Percentiles rank a stretch among this genome's conserved stretches.
Evolutionary conservation across 1,284 basidiomycete genomes (phyloP).

Genomic region (Earliella scabrosa): DNA sequence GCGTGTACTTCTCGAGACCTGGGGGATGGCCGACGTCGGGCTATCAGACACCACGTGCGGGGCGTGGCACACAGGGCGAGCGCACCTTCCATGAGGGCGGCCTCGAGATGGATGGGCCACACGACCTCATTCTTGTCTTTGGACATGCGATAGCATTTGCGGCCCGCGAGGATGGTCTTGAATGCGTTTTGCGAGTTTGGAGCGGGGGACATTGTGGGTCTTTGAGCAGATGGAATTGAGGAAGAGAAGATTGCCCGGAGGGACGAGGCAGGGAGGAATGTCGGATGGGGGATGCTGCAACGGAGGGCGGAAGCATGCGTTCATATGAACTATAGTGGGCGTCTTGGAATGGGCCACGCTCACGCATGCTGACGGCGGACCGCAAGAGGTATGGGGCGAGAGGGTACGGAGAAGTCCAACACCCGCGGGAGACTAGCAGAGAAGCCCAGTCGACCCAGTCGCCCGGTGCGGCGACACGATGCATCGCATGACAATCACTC

Average conservation of each 20-base stretch:
- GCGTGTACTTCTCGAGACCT: conserved; percentile 71
- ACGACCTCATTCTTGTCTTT: conserved; percentile 65
- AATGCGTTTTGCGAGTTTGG: conserved; percentile 31
- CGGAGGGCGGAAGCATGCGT: too few relatives aligned
- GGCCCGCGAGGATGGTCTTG: conserved; percentile 59
- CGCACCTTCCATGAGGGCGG: conserved; percentile 68
- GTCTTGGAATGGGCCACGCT: too few relatives aligned
- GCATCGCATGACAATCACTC: background rate
- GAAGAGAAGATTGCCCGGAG: background rate
- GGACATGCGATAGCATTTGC: conserved; percentile 71
- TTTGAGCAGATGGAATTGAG: background rate
- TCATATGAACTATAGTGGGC: too few relatives aligned
- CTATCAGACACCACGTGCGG: background rate
- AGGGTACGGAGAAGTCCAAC: too few relatives aligned
- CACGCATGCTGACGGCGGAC: too few relatives aligned
- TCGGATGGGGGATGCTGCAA: background rate
- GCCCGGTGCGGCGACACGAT: background rate
- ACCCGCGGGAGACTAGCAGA: too few relatives aligned
- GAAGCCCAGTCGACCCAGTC: too few relatives aligned
- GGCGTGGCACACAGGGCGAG: background rate
- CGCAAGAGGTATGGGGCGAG: too few relatives aligned
- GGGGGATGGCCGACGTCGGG: background rate
- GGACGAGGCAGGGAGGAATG: background rate
- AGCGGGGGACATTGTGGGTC: background rate
- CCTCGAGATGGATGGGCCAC: conserved; percentile 73